Evolutionary conservation across 2,329 filamentous ascomycete species (phyloP), one percentile per base, ranked within the genome.

Genomic region (Sarocladiaceae sp.): DNA sequence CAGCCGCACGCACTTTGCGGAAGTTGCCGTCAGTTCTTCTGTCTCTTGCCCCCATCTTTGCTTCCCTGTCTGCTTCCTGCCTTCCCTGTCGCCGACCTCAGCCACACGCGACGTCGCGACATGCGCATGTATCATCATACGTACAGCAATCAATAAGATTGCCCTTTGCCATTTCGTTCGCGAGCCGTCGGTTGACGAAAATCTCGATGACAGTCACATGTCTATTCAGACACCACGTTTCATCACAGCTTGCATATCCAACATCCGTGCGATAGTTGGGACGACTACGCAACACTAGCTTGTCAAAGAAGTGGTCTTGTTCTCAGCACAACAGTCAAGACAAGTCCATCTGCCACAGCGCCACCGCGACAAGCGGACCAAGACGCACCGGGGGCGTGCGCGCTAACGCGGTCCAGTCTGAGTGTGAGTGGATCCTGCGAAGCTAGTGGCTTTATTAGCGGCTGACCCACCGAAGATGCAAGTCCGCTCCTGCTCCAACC

Each of bases 401-500:
- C 12, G 26, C 44, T 33, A 48, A 48, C 5, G 25, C 44, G 22
- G n/a, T n/a, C 26, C 44, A 18, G n/a, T 5, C 20, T 4, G 26
- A 48, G 44, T 48, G 44, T 48, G 44, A 33, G 44, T 48, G 44
- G 44, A 20, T 8, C 12, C 5, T n/a, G 4, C 26, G 15, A n/a
- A 11, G n/a, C 44, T 48, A 48, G 44, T 33, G 44, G 44, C 44
- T 48, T 48, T 48, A 5, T 48, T 48, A 33, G 44, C 44, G 44
- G 5, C 28, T 33, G 25, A 12, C 10, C 28, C 40, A 46, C 40
- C 4, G 23, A 33, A 48, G 26, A 22, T 29, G 40, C 26, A 48
- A 33, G 28, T 28, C 26, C 25, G 22, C 40, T n/a, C 22, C 25
- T 46, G 8, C 17, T 22, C 37, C 6, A 6, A 20, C 17, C 17